Evolutionary conservation across 169 alveolate species (phyloP), one percentile per base, ranked within the genome.

Genomic region (Babesia sp.): DNA sequence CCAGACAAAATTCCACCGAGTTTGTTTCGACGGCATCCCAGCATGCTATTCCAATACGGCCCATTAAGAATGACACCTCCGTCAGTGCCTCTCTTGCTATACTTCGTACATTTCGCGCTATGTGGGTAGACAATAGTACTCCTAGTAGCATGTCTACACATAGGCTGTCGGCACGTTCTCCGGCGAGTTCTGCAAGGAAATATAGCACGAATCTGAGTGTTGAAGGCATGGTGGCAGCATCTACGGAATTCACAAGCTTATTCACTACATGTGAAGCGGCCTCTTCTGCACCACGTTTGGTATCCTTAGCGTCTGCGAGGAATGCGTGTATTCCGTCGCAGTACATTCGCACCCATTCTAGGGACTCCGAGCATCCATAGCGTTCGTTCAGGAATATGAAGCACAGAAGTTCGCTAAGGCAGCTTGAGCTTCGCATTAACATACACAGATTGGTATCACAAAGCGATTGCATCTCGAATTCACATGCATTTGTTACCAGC

Each of bases 11-110:
- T 46, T 61, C 83, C 70, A 64, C 61, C 28, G 83, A 50, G 63
- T 7, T 54, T n/a, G 79, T 56, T 34, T 69, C 77, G 37, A 66
- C 83, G 11, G 74, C 76, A 7, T 79, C 87, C 87, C 87, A 79
- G 34, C 73, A 53, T 39, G 74, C 71, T 26, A 79, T 79, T 28
- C 82, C 87, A 37, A 71, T 42, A 46, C 87, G 73, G n/a, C 80
- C 87, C 64, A 79, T 59, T 33, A 66, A 26, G 60, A 69, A 79
- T 18, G 82, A 66, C 39, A 70, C 28, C 54, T 79, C 87, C 24
- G 71, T 79, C 16, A 56, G 68, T n/a, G 72, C 51, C 28, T 20
- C 71, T 16, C 74, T 41, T 22, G 11, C 29, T 34, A 50, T 46
- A 28, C 45, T 39, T 44, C 28, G 11, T 48, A 58, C 31, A 39